phyloP scores from a whole-genome alignment of 2,329 filamentous ascomycete species.

The Botryotinia globosa region DNA sequence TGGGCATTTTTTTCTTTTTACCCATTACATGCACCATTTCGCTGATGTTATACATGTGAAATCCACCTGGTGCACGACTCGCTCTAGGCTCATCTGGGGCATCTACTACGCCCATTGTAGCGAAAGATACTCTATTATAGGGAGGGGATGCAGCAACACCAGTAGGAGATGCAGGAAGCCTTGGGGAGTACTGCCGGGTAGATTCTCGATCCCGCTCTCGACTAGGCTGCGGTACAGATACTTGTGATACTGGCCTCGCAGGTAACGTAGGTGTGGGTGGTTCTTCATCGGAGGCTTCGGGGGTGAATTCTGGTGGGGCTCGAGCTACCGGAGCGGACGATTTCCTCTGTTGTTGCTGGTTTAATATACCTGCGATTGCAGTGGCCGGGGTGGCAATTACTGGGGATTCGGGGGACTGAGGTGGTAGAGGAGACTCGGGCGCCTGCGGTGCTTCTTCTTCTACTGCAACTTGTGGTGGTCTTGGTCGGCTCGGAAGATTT shows the following conservation, averaged over 20 bases:
- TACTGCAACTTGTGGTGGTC: slow-evolving; percentile 29
- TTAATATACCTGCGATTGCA: slow-evolving; percentile 56
- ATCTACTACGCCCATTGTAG: slow-evolving; percentile 41
- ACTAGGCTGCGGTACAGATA: slow-evolving; percentile 43
- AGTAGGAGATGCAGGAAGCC: slow-evolving; percentile 44
- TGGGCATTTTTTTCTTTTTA: slow-evolving; percentile 97
- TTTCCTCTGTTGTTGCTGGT: slow-evolving; percentile 42
- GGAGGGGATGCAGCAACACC: slow-evolving; percentile 49
- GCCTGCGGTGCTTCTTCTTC: slow-evolving; percentile 25
- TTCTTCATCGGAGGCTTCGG: slow-evolving; percentile 67
- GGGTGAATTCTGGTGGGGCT: slow-evolving; percentile 55
- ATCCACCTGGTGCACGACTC: slow-evolving; percentile 67
- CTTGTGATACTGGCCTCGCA: slow-evolving; percentile 57
- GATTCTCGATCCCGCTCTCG: slow-evolving; percentile 28
- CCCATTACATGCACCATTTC: slow-evolving; percentile 95
- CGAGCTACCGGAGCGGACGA: slow-evolving; percentile 38
- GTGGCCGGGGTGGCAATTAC: slow-evolving; percentile 36
- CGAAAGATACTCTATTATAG: slow-evolving; percentile 47
- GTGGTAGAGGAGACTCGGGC: slow-evolving; percentile 1
- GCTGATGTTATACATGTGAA: slow-evolving; percentile 94
- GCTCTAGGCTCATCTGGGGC: slow-evolving; percentile 46
- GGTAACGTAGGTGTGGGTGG: slow-evolving; percentile 60
- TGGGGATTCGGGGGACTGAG: slow-evolving; percentile 21
- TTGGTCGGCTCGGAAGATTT: slow-evolving; percentile 40
- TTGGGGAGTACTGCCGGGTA: slow-evolving; percentile 29